Evolutionary conservation across 2,329 filamentous ascomycete genomes (phyloP), one percentile per base, ranked within the genome.

Genomic region (Fusarium austroafricanum): DNA sequence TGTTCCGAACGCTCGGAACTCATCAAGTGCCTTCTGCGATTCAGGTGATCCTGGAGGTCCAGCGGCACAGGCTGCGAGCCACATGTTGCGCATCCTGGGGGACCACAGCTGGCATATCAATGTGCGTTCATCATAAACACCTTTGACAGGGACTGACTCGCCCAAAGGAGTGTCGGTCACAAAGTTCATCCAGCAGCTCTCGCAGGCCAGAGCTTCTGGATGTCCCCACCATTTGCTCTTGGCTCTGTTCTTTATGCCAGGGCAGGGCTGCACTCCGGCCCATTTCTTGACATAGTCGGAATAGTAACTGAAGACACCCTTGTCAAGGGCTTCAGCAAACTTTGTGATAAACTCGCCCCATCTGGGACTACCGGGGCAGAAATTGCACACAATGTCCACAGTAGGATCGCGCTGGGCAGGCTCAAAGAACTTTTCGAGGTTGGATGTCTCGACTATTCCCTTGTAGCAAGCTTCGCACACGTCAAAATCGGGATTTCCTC

Each of bases 41-140:
- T 73, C 75, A 2, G 60, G 37, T 0, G 75, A 74, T 6, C 69
- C 75, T 0, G 73, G 69, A 1, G 54, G 46, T 2, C 76, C 75
- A 2, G 73, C 74, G 1, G 58, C 65, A 50, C 77, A 79, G 1
- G 53, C 72, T 11, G 70, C 64, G 3, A 71, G 64, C 72, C 76
- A 81, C 66, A 78, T 73, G 2, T 47, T 67, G n/a, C 79, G 78
- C 78, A 81, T 80, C 7, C 79, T 75, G 1, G 75, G 75, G 4
- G 78, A 79, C 75, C 78, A 80, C 8, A 80, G 70, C 33, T 77
- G 76, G 46, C 79, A 81, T 38, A 78, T 77, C 8, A 74, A 64
- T 3, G 67, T 40, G 0, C 71, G 67, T 14, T 74, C 64, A 12
- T 78, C 71, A 7, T 66, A 61, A 1, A 55, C 61, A 1, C 49